Percentiles rank a stretch among this genome's conserved stretches.
Conservation (phyloP, 805 yeast species). For the Komagataella ulmi region DNA sequence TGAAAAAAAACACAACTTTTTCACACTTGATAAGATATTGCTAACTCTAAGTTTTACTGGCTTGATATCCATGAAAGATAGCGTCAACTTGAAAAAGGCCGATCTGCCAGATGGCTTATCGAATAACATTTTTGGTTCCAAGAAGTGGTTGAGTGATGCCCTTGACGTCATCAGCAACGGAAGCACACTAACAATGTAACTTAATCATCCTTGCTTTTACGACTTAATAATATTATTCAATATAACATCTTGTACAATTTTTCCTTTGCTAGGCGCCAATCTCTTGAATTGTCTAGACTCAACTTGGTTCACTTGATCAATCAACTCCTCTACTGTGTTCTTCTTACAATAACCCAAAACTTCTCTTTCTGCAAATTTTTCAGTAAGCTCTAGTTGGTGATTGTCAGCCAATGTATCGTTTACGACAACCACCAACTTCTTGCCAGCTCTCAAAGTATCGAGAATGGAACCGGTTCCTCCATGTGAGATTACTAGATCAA, state of each 20-base stretch:
- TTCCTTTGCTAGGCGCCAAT: conserved; percentile 13
- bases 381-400: conserved; percentile 72
- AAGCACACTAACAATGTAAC: neutral
- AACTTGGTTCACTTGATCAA: conserved; percentile 6
- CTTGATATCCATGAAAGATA: conserved; percentile 7
- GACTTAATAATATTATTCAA: neutral
- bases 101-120: neutral
- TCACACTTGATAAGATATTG: conserved; percentile 7
- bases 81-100: neutral
- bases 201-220: neutral
- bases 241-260: conserved; percentile 9
- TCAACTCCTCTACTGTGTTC: conserved; percentile 7
- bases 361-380: conserved; percentile 26
- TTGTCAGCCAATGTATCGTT: conserved; percentile 72
- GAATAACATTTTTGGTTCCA: conserved; percentile 1
- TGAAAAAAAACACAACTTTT: neutral
- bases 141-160: neutral
- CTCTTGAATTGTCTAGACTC: conserved; percentile 5
- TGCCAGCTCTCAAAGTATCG: conserved; percentile 48
- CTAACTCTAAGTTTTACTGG: conserved; percentile 5
- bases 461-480: conserved; percentile 89
- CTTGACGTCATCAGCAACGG: neutral
- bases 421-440: conserved; percentile 54
- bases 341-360: conserved; percentile 11
- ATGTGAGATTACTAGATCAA: conserved; percentile 68